phyloP scores from a whole-genome alignment of 208 protist species.

The Leishmania gerbilli region DNA sequence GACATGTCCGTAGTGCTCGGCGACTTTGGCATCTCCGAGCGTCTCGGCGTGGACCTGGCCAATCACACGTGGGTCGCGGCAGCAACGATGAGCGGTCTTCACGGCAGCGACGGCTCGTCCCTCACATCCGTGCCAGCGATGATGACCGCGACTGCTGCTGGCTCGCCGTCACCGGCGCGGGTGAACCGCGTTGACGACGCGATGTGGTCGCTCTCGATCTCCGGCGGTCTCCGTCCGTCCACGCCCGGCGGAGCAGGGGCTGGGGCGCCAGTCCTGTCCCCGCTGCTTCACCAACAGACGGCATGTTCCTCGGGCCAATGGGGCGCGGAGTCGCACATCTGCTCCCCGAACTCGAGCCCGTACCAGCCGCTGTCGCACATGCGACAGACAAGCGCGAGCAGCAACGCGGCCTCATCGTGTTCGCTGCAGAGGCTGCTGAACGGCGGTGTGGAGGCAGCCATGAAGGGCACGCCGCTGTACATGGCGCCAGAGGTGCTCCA shows the following conservation, averaged over 20 bases:
- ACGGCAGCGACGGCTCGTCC: constrained; percentile 12
- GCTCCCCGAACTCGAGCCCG: constrained; percentile 1
- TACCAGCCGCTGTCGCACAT: background rate
- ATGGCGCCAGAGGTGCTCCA: constrained; percentile 93
- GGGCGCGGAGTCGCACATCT: background rate
- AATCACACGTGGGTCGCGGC: constrained; percentile 22
- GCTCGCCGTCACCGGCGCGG: constrained; percentile 2
- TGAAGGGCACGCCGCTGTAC: constrained; percentile 96
- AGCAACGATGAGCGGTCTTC: constrained; percentile 2
- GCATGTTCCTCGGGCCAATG: background rate
- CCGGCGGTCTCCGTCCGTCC: background rate
- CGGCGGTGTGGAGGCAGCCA: constrained; percentile 34
- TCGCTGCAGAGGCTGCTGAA: background rate
- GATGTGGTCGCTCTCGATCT: background rate
- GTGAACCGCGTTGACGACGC: background rate
- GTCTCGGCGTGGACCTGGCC: constrained; percentile 61
- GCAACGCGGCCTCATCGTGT: constrained; percentile 3
- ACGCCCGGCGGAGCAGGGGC: background rate
- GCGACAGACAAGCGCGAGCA: background rate
- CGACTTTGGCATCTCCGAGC: constrained; percentile 89
- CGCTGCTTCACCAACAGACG: background rate
- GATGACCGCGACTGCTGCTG: background rate
- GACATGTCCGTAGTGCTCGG: constrained; percentile 71
- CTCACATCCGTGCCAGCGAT: constrained; percentile 3
- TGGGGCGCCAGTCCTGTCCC: background rate